Percentiles rank a stretch among this genome's conserved stretches.
Evolutionary conservation across 768 basidiomycete species (phyloP).

Genomic region (Tulasnella sp.): DNA sequence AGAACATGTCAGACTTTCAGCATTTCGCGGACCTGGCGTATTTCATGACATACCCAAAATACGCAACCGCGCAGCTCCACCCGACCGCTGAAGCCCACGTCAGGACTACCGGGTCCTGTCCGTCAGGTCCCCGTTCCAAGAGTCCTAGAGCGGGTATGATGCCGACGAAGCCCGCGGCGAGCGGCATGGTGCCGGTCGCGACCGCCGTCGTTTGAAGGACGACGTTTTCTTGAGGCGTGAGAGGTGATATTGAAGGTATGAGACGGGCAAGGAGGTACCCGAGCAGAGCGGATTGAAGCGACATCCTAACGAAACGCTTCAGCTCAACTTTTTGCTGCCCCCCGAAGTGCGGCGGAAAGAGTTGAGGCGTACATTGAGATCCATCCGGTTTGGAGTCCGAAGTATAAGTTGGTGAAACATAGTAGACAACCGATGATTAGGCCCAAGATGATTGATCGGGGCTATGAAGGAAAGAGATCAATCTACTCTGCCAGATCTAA

Average conservation of each 20-base stretch:
- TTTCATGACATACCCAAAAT: constrained; percentile 57
- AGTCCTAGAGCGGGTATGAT: constrained; percentile 83
- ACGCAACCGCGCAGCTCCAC: constrained; percentile 88
- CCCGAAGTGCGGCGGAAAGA: neutral
- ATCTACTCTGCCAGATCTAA: neutral
- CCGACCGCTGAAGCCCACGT: constrained; percentile 61
- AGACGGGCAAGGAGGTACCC: constrained; percentile 77
- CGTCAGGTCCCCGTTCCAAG: constrained; percentile 64
- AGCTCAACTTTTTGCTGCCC: neutral
- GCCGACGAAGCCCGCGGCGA: constrained; percentile 82
- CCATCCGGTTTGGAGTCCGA: constrained; percentile 83
- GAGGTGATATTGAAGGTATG: constrained; percentile 42
- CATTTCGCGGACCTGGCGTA: neutral
- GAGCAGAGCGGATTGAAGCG: constrained; percentile 84
- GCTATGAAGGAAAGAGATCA: constrained; percentile 16
- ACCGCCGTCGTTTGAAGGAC: constrained; percentile 93
- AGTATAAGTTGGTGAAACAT: constrained; percentile 86
- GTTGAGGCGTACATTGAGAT: constrained; percentile 57
- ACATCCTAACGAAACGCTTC: constrained; percentile 54
- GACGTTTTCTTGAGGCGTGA: constrained; percentile 87
- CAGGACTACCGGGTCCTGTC: constrained; percentile 59
- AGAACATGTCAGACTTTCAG: constrained; percentile 4
- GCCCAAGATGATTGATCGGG: constrained; percentile 59
- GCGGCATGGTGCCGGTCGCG: constrained; percentile 84
- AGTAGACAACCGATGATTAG: constrained; percentile 75